A percentile compares a stretch with the other conserved stretches of the same genome.
phyloP scores from a whole-genome alignment of 2,329 filamentous ascomycete genomes.

The Fusarium nygamai region DNA sequence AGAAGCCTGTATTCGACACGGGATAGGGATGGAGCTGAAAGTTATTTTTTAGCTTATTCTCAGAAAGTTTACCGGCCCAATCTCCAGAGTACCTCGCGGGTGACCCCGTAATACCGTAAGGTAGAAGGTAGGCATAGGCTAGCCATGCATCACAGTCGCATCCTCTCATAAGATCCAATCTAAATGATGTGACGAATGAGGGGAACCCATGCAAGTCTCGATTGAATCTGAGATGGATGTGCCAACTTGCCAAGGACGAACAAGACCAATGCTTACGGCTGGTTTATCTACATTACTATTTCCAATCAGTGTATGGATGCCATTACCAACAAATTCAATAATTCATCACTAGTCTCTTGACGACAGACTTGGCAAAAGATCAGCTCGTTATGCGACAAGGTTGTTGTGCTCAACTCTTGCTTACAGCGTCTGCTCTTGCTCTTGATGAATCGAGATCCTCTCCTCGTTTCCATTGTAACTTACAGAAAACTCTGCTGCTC shows the following conservation, averaged over 20 bases:
- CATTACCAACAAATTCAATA: constrained; percentile 25
- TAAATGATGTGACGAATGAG: constrained; percentile 20
- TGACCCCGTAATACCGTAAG: not conserved
- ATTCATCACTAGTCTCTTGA: constrained; percentile 9
- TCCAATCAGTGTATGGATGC: constrained; percentile 1
- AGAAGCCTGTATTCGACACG: not conserved
- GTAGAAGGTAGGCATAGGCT: not conserved
- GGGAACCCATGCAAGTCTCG: constrained; percentile 26
- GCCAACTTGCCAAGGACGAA: constrained; percentile 28
- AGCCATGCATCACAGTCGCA: constrained; percentile 8
- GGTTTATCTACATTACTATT: constrained; percentile 6
- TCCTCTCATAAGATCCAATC: not conserved
- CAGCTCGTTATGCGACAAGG: constrained; percentile 12
- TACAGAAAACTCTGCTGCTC: not conserved
- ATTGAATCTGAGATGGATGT: not conserved
- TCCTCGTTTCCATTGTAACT: not conserved
- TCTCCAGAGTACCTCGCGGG: not conserved
- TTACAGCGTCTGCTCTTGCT: not conserved
- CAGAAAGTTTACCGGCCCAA: not conserved
- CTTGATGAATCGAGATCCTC: constrained; percentile 4
- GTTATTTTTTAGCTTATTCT: constrained; percentile 1
- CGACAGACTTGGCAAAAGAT: constrained; percentile 9
- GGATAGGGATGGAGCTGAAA: not conserved
- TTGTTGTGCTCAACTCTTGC: constrained; percentile 6
- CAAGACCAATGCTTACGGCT: constrained; percentile 13